These are phyloP conservation scores for Gaeumannomyces sp. DNA, from an alignment of 2,329 filamentous ascomycete genomes.

Conservation along the genomic window DNA sequence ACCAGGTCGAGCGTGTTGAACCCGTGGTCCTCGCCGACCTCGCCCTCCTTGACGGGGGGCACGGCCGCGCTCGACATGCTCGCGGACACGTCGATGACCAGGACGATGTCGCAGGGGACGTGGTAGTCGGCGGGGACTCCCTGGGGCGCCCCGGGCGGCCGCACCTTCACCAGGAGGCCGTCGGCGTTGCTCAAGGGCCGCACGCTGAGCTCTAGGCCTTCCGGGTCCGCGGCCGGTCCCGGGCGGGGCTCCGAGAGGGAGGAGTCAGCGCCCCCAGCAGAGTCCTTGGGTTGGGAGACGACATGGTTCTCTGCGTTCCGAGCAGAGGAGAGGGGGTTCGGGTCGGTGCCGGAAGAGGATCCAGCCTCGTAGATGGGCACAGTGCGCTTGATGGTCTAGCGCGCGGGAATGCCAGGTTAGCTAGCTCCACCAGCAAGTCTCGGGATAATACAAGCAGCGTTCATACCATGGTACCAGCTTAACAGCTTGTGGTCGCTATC, in stretches of 20 bases:
- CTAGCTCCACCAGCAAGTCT: not conserved
- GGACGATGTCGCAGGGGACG: conserved; percentile 52
- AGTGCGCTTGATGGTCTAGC: not conserved
- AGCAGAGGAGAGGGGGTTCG: no score
- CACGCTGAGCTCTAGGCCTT: conserved; percentile 19
- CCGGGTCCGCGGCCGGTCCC: not conserved
- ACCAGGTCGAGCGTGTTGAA: conserved; percentile 52
- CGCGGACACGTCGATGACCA: conserved; percentile 55
- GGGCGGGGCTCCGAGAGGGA: not conserved
- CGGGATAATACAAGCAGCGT: no score
- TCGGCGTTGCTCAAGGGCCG: conserved; percentile 24
- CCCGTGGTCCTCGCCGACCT: conserved; percentile 39
- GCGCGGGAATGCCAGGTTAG: not conserved
- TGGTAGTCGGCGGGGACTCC: conserved; percentile 23
- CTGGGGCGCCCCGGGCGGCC: conserved; percentile 34
- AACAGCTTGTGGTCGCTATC: not conserved
- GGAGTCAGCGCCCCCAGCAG: not conserved
- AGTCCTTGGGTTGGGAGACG: not conserved
- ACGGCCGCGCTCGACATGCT: conserved; percentile 48
- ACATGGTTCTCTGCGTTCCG: not conserved
- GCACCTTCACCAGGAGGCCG: conserved; percentile 39
- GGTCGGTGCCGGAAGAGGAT: not conserved
- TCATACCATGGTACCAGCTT: not conserved
- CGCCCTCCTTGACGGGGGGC: conserved; percentile 32
- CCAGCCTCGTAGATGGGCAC: not conserved